Evolutionary conservation across 2,329 filamentous ascomycete genomes (phyloP).

Genomic region (Sclerotinia borealis): DNA sequence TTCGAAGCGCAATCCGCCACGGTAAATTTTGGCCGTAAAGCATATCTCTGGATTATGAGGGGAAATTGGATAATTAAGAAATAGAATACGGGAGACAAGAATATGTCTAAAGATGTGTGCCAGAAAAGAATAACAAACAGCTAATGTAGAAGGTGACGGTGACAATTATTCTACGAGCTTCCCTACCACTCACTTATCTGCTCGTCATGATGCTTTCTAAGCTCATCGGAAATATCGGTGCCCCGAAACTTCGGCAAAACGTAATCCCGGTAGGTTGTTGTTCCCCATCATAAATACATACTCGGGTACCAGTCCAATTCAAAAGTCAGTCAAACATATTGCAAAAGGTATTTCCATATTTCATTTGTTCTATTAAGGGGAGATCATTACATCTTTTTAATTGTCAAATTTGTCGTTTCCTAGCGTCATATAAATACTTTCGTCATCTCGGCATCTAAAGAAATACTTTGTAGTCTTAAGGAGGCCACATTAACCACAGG

Average conservation of each 20-base stretch:
- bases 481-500: neutral
- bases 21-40: conserved; percentile 58
- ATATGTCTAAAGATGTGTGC: neutral
- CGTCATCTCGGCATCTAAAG: neutral
- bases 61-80: neutral
- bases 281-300: no score
- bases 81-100: neutral
- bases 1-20: conserved; percentile 52
- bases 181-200: conserved; percentile 3
- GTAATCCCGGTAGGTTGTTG: neutral
- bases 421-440: neutral
- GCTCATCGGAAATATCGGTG: conserved; percentile 8
- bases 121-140: neutral
- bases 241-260: conserved; percentile 6
- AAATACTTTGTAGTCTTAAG: neutral
- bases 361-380: neutral
- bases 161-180: conserved; percentile 13
- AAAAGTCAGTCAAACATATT: neutral
- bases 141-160: neutral
- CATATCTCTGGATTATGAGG: conserved; percentile 38
- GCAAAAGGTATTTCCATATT: neutral
- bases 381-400: neutral
- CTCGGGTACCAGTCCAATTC: neutral
- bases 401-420: neutral
- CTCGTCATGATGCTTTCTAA: conserved; percentile 14